Conservation (phyloP, 108 stramenopile genomes). For the Cyclostephanos tholiformis region DNA sequence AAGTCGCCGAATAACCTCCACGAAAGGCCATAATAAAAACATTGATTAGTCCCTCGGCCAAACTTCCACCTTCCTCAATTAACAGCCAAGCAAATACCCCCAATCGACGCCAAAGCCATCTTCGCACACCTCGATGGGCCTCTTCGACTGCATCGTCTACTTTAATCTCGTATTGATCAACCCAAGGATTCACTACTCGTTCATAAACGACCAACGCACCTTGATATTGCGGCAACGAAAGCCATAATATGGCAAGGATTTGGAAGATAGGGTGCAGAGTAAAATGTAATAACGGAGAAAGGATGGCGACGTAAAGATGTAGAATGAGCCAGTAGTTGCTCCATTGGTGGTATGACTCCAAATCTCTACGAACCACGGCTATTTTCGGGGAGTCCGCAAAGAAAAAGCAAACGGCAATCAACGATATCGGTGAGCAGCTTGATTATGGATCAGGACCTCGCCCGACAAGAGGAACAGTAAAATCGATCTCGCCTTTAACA, state of each 20-base stretch:
- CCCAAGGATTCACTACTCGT: slow-evolving; percentile 34
- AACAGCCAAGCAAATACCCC: slow-evolving; percentile 17
- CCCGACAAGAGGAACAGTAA: background rate
- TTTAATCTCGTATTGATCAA: slow-evolving; percentile 32
- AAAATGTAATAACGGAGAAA: slow-evolving; percentile 40
- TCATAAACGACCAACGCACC: slow-evolving; percentile 46
- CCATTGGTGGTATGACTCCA: slow-evolving; percentile 47
- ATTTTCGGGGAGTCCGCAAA: background rate
- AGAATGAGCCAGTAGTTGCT: slow-evolving; percentile 49
- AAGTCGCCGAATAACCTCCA: background rate
- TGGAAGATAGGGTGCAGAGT: slow-evolving; percentile 45
- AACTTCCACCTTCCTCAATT: slow-evolving; percentile 41
- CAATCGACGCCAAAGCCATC: slow-evolving; percentile 23
- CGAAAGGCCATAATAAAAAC: slow-evolving; percentile 1
- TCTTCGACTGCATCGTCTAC: slow-evolving; percentile 45
- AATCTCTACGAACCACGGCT: slow-evolving; percentile 46
- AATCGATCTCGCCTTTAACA: slow-evolving; percentile 28
- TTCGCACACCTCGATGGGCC: slow-evolving; percentile 29
- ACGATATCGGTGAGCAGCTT: background rate
- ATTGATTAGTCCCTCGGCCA: slow-evolving; percentile 10
- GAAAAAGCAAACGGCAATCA: background rate
- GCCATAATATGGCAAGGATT: slow-evolving; percentile 40
- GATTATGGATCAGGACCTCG: background rate
- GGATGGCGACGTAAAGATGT: slow-evolving; percentile 31
- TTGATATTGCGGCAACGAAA: slow-evolving; percentile 44